Evolutionary conservation across 306 rosid species (phyloP).

Genomic region (Echinosophora koreensis): DNA sequence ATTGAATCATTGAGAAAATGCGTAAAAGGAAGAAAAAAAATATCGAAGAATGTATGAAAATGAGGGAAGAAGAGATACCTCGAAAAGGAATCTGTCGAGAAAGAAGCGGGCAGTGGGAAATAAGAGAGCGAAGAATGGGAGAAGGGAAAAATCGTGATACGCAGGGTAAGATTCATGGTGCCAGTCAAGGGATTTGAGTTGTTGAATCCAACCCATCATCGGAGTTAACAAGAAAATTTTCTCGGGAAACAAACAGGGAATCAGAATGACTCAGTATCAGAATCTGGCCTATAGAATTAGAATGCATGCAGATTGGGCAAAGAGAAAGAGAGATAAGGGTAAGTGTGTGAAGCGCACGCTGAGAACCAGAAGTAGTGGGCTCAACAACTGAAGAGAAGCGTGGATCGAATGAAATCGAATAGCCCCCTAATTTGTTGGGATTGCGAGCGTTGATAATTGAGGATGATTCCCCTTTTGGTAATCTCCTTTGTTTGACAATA

Average conservation of each 20-base stretch:
- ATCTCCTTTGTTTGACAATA: too few relatives aligned
- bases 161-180: constrained; percentile 80
- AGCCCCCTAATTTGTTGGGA: too few relatives aligned
- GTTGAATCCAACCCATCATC: constrained; percentile 62
- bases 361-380: too few relatives aligned
- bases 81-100: constrained; percentile 85
- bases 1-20: constrained; percentile 1
- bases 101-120: constrained; percentile 83
- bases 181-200: constrained; percentile 62
- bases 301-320: constrained; percentile 3
- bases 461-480: too few relatives aligned
- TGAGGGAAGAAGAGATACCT: constrained; percentile 58
- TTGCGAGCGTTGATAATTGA: too few relatives aligned
- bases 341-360: too few relatives aligned
- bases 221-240: constrained; percentile 23
- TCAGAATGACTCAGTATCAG: constrained; percentile 26
- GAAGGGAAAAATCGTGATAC: constrained; percentile 72
- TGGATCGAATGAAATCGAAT: too few relatives aligned
- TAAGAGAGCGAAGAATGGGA: constrained; percentile 72
- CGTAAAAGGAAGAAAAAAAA: neutral
- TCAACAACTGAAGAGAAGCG: too few relatives aligned
- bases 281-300: constrained; percentile 5
- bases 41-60: constrained; percentile 18
- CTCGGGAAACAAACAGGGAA: constrained; percentile 43
- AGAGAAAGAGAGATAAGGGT: neutral